Evolutionary conservation across 1,139 yeast genomes (phyloP).

Genomic region (Geotrichum klebahnii): DNA sequence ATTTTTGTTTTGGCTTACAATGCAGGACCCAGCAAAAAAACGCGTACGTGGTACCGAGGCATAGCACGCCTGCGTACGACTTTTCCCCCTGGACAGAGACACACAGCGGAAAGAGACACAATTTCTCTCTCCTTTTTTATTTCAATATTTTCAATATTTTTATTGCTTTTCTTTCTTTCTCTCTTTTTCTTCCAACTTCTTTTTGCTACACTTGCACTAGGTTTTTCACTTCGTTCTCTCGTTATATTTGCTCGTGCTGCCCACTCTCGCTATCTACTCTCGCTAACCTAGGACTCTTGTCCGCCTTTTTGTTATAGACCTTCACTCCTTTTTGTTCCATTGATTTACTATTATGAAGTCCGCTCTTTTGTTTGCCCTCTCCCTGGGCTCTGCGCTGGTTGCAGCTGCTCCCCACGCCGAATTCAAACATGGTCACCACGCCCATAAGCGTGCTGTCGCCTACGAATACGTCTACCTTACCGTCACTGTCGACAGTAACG

Average conservation of each 20-base stretch:
- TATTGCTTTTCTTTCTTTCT: background rate
- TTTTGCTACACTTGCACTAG: too few species aligned
- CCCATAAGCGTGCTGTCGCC: slow-evolving; percentile 30
- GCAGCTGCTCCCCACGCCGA: slow-evolving; percentile 4
- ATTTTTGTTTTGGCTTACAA: too few species aligned
- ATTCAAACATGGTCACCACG: slow-evolving; percentile 33
- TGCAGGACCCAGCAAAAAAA: too few species aligned
- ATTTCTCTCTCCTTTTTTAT: background rate
- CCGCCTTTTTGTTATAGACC: too few species aligned
- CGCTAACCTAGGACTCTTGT: background rate
- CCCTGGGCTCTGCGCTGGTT: slow-evolving; percentile 37
- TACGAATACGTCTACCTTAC: slow-evolving; percentile 78
- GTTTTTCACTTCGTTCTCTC: background rate
- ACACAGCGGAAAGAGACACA: too few species aligned
- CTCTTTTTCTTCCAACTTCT: background rate
- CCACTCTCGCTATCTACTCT: background rate
- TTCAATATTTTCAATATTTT: background rate
- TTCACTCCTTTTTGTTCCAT: background rate
- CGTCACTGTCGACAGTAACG: slow-evolving; percentile 65
- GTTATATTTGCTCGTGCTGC: too few species aligned
- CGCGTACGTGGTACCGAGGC: too few species aligned
- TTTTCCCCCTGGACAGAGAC: too few species aligned
- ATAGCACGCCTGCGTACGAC: too few species aligned
- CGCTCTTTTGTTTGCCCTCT: slow-evolving; percentile 16
- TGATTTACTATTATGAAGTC: slow-evolving; percentile 18